These are phyloP conservation scores for Curvularia sp. DNA, from an alignment of 2,329 filamentous ascomycete genomes.

Conservation along the genomic window DNA sequence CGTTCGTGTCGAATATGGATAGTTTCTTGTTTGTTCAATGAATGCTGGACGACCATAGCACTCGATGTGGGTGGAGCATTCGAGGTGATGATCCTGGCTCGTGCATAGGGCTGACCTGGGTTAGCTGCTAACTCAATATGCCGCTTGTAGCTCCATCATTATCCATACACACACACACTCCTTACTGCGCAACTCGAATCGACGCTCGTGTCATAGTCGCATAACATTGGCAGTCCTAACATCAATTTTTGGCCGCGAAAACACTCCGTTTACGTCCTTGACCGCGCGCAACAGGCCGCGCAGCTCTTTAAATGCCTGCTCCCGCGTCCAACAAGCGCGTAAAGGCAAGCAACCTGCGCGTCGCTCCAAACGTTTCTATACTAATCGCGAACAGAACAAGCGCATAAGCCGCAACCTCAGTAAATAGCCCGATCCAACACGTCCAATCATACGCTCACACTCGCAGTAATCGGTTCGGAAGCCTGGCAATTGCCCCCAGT, in stretches of 20 bases:
- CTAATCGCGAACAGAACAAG: constrained; percentile 47
- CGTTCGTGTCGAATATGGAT: not conserved
- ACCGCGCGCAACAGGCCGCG: constrained; percentile 6
- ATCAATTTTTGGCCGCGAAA: not conserved
- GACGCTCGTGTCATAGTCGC: not conserved
- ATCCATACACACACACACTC: not conserved
- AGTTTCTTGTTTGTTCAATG: not conserved
- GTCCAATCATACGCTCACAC: constrained; percentile 30
- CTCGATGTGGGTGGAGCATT: constrained; percentile 2
- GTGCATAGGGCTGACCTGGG: constrained; percentile 11
- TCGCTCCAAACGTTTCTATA: constrained; percentile 2
- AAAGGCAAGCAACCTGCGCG: constrained; percentile 35
- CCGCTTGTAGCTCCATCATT: not conserved
- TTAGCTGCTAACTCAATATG: constrained; percentile 1
- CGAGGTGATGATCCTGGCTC: constrained; percentile 6
- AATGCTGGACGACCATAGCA: not conserved
- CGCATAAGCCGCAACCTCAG: constrained; percentile 52
- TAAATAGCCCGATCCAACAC: constrained; percentile 15
- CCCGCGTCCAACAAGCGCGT: constrained; percentile 63
- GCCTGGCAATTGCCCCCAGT: constrained; percentile 70
- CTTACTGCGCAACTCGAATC: not conserved
- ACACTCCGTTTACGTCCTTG: not conserved
- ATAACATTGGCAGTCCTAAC: not conserved
- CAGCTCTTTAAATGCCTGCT: constrained; percentile 57
- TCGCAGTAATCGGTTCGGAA: constrained; percentile 58